Evolutionary conservation across 495 filamentous ascomycete species (phyloP), one percentile per base, ranked within the genome.

Genomic region (Annulohypoxylon nitens): DNA sequence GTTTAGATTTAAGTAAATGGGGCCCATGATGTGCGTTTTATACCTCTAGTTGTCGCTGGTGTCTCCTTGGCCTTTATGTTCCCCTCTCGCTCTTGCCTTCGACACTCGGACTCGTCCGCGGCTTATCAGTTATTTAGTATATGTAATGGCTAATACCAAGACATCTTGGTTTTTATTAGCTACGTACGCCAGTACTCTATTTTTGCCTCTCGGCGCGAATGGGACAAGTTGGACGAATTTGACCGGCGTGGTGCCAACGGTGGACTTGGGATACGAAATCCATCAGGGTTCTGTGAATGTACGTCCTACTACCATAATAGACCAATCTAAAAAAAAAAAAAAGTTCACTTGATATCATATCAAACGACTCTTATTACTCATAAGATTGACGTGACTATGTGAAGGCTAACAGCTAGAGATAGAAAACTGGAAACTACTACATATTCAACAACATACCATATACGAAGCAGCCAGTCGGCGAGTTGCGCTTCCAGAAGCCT

Each of bases 241-340:
- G 25, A 36, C 48, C n/a, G 55, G 58, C 30, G 25, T 30, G 50
- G 9, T 26, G 30, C 67, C 68, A 14, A 48, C 33, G 2, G 58
- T 75, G n/a, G 72, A 75, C 39, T 26, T 75, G 2, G 72, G 72
- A 45, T 75, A 75, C 16, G 72, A 75, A 26, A 30, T 71, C 39
- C 68, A 64, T 26, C 20, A 64, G 26, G 72, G 72, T 18, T 55
- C 34, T 12, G n/a, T 71, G 0, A 75, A 75, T 50, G 72, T 75
- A 18, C 18, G 72, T 75, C 16, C 37, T 6, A 9, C 30, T n/a
- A 20, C 20, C 20, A 34, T 37, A 10, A 14, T 10, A 11, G 18
- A 16, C 20, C 14, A 25, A 14, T 36, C n/a, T 34, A 12, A 4
- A 57, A 37, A 33, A 37, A 16, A 12, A 4, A 57, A 37, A 33